Evolutionary conservation across 352 stramenopile genomes (phyloP).

Genomic region (Phytophthora megakarya): DNA sequence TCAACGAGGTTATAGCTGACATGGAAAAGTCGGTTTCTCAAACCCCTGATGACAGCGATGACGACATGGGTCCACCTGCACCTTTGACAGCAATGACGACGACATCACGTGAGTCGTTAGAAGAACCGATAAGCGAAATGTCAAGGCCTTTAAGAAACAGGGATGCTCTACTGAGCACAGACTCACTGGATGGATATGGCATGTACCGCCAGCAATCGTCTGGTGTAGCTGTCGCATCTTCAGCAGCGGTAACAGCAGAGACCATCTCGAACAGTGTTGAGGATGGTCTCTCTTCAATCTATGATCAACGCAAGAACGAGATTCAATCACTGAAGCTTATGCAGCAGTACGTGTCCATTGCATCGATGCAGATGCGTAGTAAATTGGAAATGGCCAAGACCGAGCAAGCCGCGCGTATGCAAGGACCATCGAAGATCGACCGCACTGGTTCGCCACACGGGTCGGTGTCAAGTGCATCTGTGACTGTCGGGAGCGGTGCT

Average conservation of each 20-base stretch:
- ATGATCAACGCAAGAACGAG: constrained; percentile 80
- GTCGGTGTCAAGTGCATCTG: constrained; percentile 32
- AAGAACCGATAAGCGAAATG: constrained; percentile 32
- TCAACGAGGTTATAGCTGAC: constrained; percentile 56
- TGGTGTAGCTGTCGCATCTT: constrained; percentile 33
- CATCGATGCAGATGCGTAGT: constrained; percentile 90
- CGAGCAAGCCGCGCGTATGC: constrained; percentile 77
- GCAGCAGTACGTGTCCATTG: constrained; percentile 87
- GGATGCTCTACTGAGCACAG: constrained; percentile 65
- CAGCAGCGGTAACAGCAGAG: constrained; percentile 26
- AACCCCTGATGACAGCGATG: constrained; percentile 37
- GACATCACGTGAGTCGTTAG: constrained; percentile 36
- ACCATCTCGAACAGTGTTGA: constrained; percentile 34
- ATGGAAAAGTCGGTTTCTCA: constrained; percentile 53
- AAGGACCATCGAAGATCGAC: constrained; percentile 47
- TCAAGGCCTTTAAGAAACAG: constrained; percentile 32
- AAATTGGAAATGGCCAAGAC: constrained; percentile 86
- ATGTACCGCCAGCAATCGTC: constrained; percentile 41
- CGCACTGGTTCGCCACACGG: constrained; percentile 32
- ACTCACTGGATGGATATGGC: constrained; percentile 68
- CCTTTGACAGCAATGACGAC: constrained; percentile 27
- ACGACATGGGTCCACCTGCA: constrained; percentile 24
- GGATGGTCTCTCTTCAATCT: constrained; percentile 34
- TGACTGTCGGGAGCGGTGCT: constrained; percentile 26
- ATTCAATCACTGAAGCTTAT: constrained; percentile 83